These are phyloP conservation scores for Metschnikowia lunata DNA, from an alignment of 805 yeast species.

Conservation along the genomic window DNA sequence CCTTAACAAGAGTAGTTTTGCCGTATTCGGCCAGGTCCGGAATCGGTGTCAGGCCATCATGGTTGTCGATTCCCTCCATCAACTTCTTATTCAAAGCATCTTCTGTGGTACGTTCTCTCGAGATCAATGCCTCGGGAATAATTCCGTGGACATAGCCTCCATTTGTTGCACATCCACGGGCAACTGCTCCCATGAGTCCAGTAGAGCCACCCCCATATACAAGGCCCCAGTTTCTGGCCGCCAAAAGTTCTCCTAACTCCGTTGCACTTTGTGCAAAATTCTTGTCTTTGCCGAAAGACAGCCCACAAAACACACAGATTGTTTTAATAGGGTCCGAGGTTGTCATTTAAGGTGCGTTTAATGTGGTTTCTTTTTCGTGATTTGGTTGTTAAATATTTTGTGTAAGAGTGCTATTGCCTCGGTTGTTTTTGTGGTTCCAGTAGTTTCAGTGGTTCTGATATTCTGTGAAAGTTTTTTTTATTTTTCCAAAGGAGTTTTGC, in stretches of 20 bases:
- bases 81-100: conserved; percentile 45
- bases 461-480: too few relatives aligned
- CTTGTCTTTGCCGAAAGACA: conserved; percentile 61
- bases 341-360: conserved; percentile 16
- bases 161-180: conserved; percentile 52
- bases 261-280: conserved; percentile 49
- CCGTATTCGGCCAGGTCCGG: conserved; percentile 63
- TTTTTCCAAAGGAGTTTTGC: too few relatives aligned
- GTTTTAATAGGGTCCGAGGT: conserved; percentile 32
- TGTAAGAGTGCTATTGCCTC: too few relatives aligned
- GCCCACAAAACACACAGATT: conserved; percentile 85
- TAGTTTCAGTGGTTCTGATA: too few relatives aligned
- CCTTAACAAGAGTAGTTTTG: conserved; percentile 72
- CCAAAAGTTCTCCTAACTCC: conserved; percentile 57
- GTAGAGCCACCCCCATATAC: conserved; percentile 92
- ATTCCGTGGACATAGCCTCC: conserved; percentile 78
- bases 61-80: conserved; percentile 53
- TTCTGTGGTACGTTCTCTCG: conserved; percentile 56
- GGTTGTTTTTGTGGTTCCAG: too few relatives aligned
- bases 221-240: conserved; percentile 60
- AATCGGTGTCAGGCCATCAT: conserved; percentile 62
- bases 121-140: conserved; percentile 78
- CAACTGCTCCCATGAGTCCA: conserved; percentile 77
- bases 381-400: too few relatives aligned
- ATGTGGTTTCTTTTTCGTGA: too few relatives aligned